These are phyloP conservation scores for Mycena floridula DNA, from an alignment of 768 basidiomycete genomes.

Conservation along the genomic window DNA sequence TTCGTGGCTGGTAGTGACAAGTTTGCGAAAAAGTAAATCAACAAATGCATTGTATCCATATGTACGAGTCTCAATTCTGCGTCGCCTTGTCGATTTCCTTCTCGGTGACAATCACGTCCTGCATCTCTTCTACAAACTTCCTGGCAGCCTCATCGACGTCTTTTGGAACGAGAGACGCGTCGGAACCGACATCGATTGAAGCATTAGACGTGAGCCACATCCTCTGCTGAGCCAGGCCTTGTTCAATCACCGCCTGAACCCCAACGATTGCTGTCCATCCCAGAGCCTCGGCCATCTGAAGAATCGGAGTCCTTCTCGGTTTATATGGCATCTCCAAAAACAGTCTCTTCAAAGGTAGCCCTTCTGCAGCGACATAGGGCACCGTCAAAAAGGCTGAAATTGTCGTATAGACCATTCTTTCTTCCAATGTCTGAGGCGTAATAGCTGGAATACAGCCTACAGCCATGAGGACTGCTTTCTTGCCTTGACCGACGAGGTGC, in stretches of 20 bases:
- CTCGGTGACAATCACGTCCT: constrained; percentile 11
- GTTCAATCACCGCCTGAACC: constrained; percentile 25
- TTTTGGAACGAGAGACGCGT: constrained; percentile 22
- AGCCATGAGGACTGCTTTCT: constrained; percentile 21
- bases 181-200: constrained; percentile 2
- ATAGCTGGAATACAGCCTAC: constrained; percentile 29
- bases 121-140: constrained; percentile 26
- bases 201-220: constrained; percentile 22
- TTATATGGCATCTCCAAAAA: constrained; percentile 34
- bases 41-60: too few species aligned
- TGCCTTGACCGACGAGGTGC: constrained; percentile 17
- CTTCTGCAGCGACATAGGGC: constrained; percentile 15
- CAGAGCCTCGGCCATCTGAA: constrained; percentile 25
- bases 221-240: constrained; percentile 31
- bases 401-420: constrained; percentile 27
- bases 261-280: constrained; percentile 26
- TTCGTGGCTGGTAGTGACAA: too few species aligned
- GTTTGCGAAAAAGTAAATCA: too few species aligned
- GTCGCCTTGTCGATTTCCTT: neutral
- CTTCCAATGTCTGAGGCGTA: constrained; percentile 19
- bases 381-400: constrained; percentile 23
- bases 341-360: constrained; percentile 21
- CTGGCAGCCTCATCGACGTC: constrained; percentile 39
- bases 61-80: too few species aligned
- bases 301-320: constrained; percentile 24